Evolutionary conservation across 2,329 filamentous ascomycete species (phyloP), one percentile per base, ranked within the genome.

Genomic region (Piedraia hortae): DNA sequence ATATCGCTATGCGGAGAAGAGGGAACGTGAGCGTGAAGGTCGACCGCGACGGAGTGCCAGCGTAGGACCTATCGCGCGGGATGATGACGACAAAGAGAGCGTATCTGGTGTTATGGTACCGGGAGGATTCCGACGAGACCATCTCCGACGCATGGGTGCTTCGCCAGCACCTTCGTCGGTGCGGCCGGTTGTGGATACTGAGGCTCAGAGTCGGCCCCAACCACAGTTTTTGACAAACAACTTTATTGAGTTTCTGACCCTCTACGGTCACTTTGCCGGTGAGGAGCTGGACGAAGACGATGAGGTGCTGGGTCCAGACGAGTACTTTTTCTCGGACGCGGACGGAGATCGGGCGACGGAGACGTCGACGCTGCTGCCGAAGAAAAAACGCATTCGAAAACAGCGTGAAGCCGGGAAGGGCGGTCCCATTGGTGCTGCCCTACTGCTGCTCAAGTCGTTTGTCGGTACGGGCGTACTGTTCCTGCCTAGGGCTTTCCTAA

Each of bases 241-340:
- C 46, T 97, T 97, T 42, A 61, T 97, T 27, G 88, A 97, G 43
- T 97, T 97, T 37, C 45, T 97, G 22, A 80, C 75, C 5, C 59
- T 97, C 14, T 97, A 91, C 36, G 85, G 85, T 3, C 85, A 97
- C 48, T 97, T 97, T 42, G 85, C 85, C 2, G 85, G 85, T 47
- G 85, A 97, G 46, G 73, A 90, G 41, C 59, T 97, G 7, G 80
- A 91, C 43, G 85, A 97, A 45, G 85, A 93, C 35, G 85, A 93
- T 35, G 82, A 93, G 44, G 74, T 67, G 2, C 53, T 90, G 8
- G 64, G 59, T 4, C 75, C 77, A 2, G 72, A 88, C 42, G 82
- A 91, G 40, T 91, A 90, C 45, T 91, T 91, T 42, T 70, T 68
- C 5, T 80, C 75, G 0, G 73, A 73, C 33, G 56, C 64, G 11